Percentiles rank a stretch among this genome's conserved stretches.
These are phyloP conservation scores for Saussurea involucrata DNA, from an alignment of 129 eudicot genomes.

Conservation along the genomic window DNA sequence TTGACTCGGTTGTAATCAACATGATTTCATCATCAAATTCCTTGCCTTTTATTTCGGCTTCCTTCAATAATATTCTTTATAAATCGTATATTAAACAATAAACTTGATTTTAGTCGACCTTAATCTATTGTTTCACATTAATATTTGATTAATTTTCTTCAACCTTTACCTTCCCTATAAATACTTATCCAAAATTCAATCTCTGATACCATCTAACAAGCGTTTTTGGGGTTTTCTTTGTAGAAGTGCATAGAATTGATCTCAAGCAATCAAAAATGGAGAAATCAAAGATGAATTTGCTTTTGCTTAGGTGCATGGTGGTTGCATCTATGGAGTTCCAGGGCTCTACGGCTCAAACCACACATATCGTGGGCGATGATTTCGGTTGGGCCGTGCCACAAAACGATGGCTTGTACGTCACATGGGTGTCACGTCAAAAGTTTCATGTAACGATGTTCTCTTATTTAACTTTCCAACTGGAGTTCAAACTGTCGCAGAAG, in stretches of 20 bases:
- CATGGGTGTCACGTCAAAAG: constrained; percentile 39
- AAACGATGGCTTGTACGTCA: constrained; percentile 13
- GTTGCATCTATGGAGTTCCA: constrained; percentile 24
- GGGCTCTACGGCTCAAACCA: constrained; percentile 37
- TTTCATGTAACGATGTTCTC: constrained; percentile 39
- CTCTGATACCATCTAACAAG: no score
- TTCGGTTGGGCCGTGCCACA: constrained; percentile 47
- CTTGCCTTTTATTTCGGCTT: background rate
- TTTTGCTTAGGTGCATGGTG: constrained; percentile 8
- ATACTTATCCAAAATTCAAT: no score
- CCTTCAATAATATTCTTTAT: background rate
- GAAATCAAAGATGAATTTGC: constrained; percentile 11
- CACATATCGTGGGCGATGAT: constrained; percentile 36
- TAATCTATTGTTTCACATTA: background rate
- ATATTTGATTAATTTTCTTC: no score
- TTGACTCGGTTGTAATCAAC: no score
- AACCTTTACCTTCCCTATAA: background rate
- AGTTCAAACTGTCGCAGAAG: constrained; percentile 28
- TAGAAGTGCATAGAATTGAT: background rate
- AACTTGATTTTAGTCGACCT: background rate
- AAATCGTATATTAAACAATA: background rate
- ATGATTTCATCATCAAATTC: no score
- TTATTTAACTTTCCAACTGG: constrained; percentile 35
- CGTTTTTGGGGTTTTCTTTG: background rate
- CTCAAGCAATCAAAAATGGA: background rate